A percentile compares a stretch with the other conserved stretches of the same genome.
These are phyloP conservation scores for Forsythia viridissima DNA, from an alignment of 257 asterid species.

Conservation along the genomic window DNA sequence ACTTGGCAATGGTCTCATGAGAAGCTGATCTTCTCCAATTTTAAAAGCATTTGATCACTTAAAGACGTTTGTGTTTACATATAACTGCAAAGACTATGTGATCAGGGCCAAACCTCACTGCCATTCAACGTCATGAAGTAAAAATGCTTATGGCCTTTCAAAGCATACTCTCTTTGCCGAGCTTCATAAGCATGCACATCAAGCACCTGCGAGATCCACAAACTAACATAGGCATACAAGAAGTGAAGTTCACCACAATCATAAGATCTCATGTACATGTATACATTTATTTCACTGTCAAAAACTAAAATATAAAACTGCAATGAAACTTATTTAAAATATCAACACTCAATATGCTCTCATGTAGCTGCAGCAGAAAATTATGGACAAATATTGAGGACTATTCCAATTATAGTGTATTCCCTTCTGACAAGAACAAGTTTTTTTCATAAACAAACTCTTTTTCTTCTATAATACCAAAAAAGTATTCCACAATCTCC, in stretches of 20 bases:
- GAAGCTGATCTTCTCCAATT: slow-evolving; percentile 9
- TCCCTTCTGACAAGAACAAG: background rate
- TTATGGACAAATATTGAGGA: background rate
- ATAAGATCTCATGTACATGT: background rate
- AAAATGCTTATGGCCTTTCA: slow-evolving; percentile 80
- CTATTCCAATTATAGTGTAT: background rate
- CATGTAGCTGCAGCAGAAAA: background rate
- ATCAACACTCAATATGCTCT: background rate
- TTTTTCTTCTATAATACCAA: background rate
- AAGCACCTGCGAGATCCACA: slow-evolving; percentile 68
- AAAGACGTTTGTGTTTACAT: background rate
- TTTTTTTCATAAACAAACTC: background rate
- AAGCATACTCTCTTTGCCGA: slow-evolving; percentile 82
- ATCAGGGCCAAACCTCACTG: slow-evolving; percentile 67
- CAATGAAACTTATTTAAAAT: background rate
- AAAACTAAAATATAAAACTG: slow-evolving; percentile 1
- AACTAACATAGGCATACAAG: slow-evolving; percentile 8
- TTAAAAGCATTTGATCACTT: background rate
- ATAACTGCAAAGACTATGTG: slow-evolving; percentile 19
- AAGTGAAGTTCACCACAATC: slow-evolving; percentile 3
- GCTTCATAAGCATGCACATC: slow-evolving; percentile 82
- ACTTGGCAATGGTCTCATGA: background rate
- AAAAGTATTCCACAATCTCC: slow-evolving; percentile 1
- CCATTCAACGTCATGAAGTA: slow-evolving; percentile 95
- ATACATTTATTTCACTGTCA: background rate